phyloP scores from a whole-genome alignment of 441 rosid species.

The Bruguiera hainesii region DNA sequence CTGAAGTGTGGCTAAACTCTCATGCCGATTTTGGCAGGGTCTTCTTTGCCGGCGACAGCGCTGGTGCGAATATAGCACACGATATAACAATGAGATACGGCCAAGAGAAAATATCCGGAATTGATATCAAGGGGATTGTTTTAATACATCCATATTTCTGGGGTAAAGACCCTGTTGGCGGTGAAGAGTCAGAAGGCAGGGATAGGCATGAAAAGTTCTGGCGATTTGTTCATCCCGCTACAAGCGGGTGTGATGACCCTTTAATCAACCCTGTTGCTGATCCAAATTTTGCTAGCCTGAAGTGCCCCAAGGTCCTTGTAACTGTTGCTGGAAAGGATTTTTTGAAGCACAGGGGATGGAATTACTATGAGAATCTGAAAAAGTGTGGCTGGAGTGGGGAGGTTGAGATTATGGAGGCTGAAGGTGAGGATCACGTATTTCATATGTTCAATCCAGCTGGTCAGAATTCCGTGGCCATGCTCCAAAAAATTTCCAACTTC shows the following conservation, averaged over 20 bases:
- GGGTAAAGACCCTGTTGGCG: constrained; percentile 20
- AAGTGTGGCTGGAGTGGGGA: constrained; percentile 26
- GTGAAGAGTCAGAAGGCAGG: constrained; percentile 1
- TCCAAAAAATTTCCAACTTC: constrained; percentile 18
- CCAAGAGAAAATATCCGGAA: constrained; percentile 1
- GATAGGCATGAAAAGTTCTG: background rate
- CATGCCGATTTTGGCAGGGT: constrained; percentile 20
- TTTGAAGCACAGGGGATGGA: constrained; percentile 18
- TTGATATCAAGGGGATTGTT: constrained; percentile 1
- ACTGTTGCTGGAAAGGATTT: constrained; percentile 20
- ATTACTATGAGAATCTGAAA: constrained; percentile 19
- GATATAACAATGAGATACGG: background rate
- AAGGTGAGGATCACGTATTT: constrained; percentile 31
- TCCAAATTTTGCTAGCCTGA: constrained; percentile 14
- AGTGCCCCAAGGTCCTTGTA: constrained; percentile 23
- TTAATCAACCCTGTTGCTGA: constrained; percentile 22
- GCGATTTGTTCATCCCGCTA: background rate
- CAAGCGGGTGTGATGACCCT: constrained; percentile 18
- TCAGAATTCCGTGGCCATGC: constrained; percentile 26
- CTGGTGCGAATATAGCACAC: constrained; percentile 25
- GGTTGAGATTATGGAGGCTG: constrained; percentile 21
- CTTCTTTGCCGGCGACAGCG: constrained; percentile 23
- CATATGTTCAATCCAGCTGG: constrained; percentile 19
- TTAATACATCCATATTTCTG: constrained; percentile 23
- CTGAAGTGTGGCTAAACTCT: constrained; percentile 19